Evolutionary conservation across 345 rosid species (phyloP), one percentile per base, ranked within the genome.

Genomic region (Brassica nigra): DNA sequence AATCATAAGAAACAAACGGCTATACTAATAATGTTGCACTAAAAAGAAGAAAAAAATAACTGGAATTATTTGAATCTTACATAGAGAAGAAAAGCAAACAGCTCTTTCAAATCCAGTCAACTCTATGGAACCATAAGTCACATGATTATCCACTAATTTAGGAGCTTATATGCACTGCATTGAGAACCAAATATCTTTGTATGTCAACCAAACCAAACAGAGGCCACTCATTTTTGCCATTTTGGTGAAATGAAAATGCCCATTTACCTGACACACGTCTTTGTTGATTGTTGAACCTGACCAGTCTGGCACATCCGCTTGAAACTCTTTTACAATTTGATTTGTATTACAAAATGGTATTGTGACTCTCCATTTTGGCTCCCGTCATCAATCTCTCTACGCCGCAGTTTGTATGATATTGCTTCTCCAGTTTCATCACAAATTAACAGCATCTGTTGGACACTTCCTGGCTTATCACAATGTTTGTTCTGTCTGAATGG

Each of bases 301-400:
- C 93, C 97, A 89, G 18, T 85, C 91, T 73, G 95, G 91, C 75
- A 91, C 87, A 62, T 91, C 87, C 5, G 94, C 93, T 90, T 93
- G 98, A 73, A 87, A 89, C 78, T 89, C 90, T 84, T 90, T 95
- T n/a, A 97, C 29, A 68, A 89, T 73, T 49, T 88, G 88, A 88
- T 84, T 68, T 75, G 66, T 47, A 82, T 82, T 73, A 16, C 81
- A 81, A 85, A 33, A 84, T 28, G 91, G 90, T 79, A 76, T 84
- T 34, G 76, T 47, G 71, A 86, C 92, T 70, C 82, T 86, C 90
- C 89, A 78, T 75, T 44, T 82, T 62, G 69, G 70, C 77, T 82
- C 74, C 54, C 81, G 75, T 93, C 95, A 85, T 88, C 90, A 30
- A 69, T 23, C 27, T 73, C 49, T 70, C 62, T 6, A 88, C 88